Evolutionary conservation across 129 eudicot genomes (phyloP), one percentile per base, ranked within the genome.

Genomic region (Solidago caesia): DNA sequence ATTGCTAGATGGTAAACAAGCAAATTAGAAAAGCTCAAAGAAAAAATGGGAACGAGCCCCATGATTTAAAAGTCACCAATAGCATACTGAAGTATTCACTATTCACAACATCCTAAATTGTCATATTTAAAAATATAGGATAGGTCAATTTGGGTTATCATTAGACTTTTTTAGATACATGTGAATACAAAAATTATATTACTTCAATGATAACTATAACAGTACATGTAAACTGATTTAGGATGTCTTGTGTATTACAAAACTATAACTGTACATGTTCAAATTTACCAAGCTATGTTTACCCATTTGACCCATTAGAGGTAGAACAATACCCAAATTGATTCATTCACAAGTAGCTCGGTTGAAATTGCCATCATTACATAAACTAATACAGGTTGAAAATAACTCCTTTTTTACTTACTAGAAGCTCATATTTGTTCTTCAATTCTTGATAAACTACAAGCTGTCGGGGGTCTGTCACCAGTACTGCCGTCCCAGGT

Each of bases 391-490:
- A 48, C 44, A 77, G 46, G 29, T 42, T 13, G 4, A 75, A 52
- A 39, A 12, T 33, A 53, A 44, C 44, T 43, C 0, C 5, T 5
- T 41, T 55, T 68, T 44, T 6, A 84, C 90, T 88, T 82, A 91
- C 97, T 16, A 86, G 75, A 71, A 76, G 80, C 51, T 85, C 86
- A 11, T 83, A 75, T 82, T 87, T 83, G 49, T 47, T 68, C 77
- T 83, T 85, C 62, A 92, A 82, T 53, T 84, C 96, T 62, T 83
- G 84, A 84, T 85, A 87, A 29, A 89, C 89, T 44, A 82, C 74
- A 64, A 75, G 79, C 74, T 85, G 87, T 21, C 82, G 84, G 25
- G 84, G 74, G 68, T 79, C 90, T 6, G 89, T 75, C 51, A 80
- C 81, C 67, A 79, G 74, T 72, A 75, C 76, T 9, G 82, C 86